phyloP scores from a whole-genome alignment of 192 early-diverging fungal genomes.

The Polychytrium aggregatum region DNA sequence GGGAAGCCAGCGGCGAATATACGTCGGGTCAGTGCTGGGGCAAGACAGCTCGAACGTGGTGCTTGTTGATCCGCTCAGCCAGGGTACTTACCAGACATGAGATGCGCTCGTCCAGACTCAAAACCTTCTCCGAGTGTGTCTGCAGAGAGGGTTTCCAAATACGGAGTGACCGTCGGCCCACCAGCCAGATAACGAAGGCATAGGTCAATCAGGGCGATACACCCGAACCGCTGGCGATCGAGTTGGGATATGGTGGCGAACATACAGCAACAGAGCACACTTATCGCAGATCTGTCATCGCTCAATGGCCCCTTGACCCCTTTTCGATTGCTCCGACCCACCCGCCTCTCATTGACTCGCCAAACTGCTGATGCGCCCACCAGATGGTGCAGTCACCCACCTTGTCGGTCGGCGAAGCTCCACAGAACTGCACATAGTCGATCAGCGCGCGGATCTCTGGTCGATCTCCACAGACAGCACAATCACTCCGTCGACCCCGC shows the following conservation, averaged over 20 bases:
- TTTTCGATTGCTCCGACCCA: too few relatives aligned
- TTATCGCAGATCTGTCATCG: too few relatives aligned
- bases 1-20: not conserved
- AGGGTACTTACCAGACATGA: conserved; percentile 16
- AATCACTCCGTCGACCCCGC: conserved; percentile 53
- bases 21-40: not conserved
- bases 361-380: too few relatives aligned
- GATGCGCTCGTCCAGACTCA: conserved; percentile 29
- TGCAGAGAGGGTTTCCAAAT: not conserved
- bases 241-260: too few relatives aligned
- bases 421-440: conserved; percentile 93
- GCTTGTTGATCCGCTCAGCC: not conserved
- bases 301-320: too few relatives aligned
- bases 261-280: too few relatives aligned
- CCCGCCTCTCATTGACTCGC: too few relatives aligned
- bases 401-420: conserved; percentile 64
- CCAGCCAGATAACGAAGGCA: not conserved
- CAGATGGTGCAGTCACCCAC: too few relatives aligned
- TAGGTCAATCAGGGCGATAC: not conserved
- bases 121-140: conserved; percentile 11
- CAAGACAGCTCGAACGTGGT: not conserved
- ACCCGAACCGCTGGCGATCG: not conserved
- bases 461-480: conserved; percentile 75
- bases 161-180: too few relatives aligned
- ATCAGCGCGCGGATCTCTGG: conserved; percentile 70